Conservation (phyloP, 495 filamentous ascomycete genomes). For the Parathielavia appendiculata region DNA sequence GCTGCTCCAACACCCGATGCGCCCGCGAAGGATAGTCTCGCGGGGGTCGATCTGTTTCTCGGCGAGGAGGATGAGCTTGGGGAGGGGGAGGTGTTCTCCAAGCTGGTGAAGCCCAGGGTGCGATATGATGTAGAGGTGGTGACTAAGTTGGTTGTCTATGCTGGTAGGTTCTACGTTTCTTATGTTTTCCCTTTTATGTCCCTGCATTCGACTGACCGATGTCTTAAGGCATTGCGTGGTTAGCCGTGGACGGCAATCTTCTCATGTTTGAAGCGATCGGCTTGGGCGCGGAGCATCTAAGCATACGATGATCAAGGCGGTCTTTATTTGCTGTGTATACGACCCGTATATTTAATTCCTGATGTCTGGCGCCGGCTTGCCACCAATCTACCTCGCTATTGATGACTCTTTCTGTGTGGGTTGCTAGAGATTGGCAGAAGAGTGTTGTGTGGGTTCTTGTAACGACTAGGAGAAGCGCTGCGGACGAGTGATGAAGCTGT, state of each 20-base stretch:
- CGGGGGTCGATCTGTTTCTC: slow-evolving; percentile 32
- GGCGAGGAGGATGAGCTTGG: slow-evolving; percentile 47
- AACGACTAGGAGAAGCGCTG: too few species aligned
- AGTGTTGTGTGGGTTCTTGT: background rate
- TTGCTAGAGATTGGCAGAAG: background rate
- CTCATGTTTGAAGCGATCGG: slow-evolving; percentile 63
- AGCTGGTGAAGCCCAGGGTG: slow-evolving; percentile 79
- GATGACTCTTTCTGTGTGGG: background rate
- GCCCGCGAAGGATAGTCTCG: slow-evolving; percentile 7
- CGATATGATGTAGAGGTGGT: slow-evolving; percentile 96
- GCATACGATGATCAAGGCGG: slow-evolving; percentile 8
- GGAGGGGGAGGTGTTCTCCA: slow-evolving; percentile 79
- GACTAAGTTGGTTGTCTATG: slow-evolving; percentile 93
- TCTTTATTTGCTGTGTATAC: background rate
- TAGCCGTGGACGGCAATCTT: slow-evolving; percentile 63
- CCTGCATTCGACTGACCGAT: slow-evolving; percentile 6
- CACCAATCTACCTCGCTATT: background rate
- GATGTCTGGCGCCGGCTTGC: background rate
- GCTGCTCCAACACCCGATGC: slow-evolving; percentile 11
- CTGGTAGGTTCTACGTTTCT: slow-evolving; percentile 50
- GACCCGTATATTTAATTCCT: background rate
- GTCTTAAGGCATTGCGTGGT: slow-evolving; percentile 60
- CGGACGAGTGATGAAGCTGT: too few species aligned
- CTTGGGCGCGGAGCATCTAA: slow-evolving; percentile 41
- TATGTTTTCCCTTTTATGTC: too few species aligned